Base-by-base conservation (phyloP, 495 filamentous ascomycete genomes). In the Talaromyces wortmannii region DNA sequence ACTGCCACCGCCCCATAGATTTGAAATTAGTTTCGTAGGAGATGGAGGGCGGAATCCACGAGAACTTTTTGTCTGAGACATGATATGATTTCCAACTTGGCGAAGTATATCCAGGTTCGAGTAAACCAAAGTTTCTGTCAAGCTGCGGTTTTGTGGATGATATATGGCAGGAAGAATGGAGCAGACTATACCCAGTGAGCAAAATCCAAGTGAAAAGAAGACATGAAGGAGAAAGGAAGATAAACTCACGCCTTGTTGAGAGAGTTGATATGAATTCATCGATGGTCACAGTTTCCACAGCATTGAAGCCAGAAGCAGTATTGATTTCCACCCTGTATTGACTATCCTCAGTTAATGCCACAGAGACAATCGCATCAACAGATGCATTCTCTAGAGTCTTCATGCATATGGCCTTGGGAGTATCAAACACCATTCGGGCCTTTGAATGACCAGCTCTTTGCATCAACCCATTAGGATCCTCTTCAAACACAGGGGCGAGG, bases 11-110 rank as follows among this genome's bases (percentile, higher is more conserved):
- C 82, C 82, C 31, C 96, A 74, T 50, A 98, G 79, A 59, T 81
- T 94, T 0, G 91, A 94, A 29, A 98, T 78, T 62, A 97, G 70
- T 67, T 97, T 98, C 36, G 92, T 89, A 0, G 94, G 92, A 8
- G 91, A 96, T 10, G 85, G 81, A 10, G 88, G 84, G 17, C 90
- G 79, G 60, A 89, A 86, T 0, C 77, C 60, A 62, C 78, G 57
- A 57, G 77, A 57, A 59, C 81, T 61, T 73, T 82, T 55, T 73
- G 74, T 64, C 76, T 85, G 63, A 5, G 78, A 77, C 45, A 83
- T 82, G 57, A 79, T 66, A 45, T 77, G 75, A 33, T 90, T 71
- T 43, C 81, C 79, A n/a, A 95, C 72, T 6, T 84, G 82, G 15
- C 83, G 81, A 44, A 98, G 73, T 31, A 92, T 80, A 53, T 89